These are phyloP conservation scores for Spathaspora passalidarum DNA, from an alignment of 805 yeast genomes.

Conservation along the genomic window DNA sequence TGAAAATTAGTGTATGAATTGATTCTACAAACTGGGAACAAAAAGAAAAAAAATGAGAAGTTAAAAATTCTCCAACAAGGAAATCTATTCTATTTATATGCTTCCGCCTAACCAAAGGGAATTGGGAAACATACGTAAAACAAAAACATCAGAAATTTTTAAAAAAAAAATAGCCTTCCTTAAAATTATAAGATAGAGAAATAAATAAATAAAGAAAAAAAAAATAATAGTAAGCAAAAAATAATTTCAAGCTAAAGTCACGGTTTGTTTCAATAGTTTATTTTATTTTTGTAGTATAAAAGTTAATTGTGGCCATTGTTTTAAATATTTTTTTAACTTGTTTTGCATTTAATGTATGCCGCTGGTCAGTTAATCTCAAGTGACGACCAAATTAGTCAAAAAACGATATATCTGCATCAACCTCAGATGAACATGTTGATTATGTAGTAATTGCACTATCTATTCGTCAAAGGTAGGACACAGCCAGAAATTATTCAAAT, in stretches of 20 bases:
- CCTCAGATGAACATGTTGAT: too few species aligned
- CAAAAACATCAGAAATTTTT: neutral
- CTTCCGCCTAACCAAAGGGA: neutral
- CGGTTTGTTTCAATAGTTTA: too few species aligned
- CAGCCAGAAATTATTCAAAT: too few species aligned
- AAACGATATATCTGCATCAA: too few species aligned
- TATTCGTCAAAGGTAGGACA: too few species aligned
- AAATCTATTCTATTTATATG: neutral
- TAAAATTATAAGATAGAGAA: neutral
- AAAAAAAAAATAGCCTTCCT: neutral
- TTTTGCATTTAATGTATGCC: neutral
- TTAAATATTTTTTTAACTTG: neutral
- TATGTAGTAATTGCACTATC: too few species aligned
- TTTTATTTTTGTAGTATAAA: neutral
- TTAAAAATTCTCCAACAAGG: neutral
- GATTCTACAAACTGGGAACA: neutral
- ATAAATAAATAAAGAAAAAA: neutral
- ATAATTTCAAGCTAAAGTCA: neutral
- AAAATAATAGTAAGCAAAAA: too few species aligned
- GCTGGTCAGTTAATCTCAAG: neutral
- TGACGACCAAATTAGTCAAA: neutral
- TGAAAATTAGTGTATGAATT: neutral
- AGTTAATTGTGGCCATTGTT: neutral
- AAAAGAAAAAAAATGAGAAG: neutral
- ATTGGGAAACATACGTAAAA: neutral